Conservation (phyloP, 805 yeast species). For the Ascoidea rubescens region DNA sequence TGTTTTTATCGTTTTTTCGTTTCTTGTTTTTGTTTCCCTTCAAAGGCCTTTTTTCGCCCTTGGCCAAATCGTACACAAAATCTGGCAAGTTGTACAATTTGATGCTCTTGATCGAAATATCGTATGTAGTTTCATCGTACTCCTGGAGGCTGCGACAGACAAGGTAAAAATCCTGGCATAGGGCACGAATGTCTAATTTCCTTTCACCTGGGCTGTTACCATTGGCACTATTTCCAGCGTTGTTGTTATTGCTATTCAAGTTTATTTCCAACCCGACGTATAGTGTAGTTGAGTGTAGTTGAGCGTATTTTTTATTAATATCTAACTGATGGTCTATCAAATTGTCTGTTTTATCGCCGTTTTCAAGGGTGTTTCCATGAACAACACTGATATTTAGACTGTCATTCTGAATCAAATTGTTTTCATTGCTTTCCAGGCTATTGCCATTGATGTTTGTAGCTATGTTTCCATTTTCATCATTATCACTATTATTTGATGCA, state of each 20-base stretch:
- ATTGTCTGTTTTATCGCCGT: not conserved
- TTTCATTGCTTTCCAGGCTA: too few species aligned
- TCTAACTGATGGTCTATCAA: too few species aligned
- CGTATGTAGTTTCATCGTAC: conserved; percentile 45
- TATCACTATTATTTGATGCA: not conserved
- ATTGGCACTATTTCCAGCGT: conserved; percentile 16
- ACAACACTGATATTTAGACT: too few species aligned
- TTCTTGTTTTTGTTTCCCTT: conserved; percentile 38
- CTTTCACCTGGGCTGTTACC: conserved; percentile 30
- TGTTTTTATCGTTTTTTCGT: conserved; percentile 27
- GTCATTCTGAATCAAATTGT: not conserved
- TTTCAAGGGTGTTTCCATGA: not conserved
- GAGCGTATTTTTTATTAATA: conserved; percentile 7
- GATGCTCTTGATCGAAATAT: conserved; percentile 49
- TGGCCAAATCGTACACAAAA: conserved; percentile 49
- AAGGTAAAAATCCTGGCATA: conserved; percentile 79
- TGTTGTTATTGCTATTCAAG: conserved; percentile 9
- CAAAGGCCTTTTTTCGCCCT: conserved; percentile 65
- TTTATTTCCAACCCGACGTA: conserved; percentile 65
- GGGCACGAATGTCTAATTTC: conserved; percentile 73
- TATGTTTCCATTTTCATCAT: too few species aligned
- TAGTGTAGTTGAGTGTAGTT: conserved; percentile 55
- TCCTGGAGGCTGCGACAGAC: conserved; percentile 62
- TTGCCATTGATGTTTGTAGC: not conserved
- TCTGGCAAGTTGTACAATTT: conserved; percentile 72